A percentile compares a stretch with the other conserved stretches of the same genome.
These are phyloP conservation scores for Phialophora verrucosa DNA, from an alignment of 2,329 filamentous ascomycete genomes.

Conservation along the genomic window DNA sequence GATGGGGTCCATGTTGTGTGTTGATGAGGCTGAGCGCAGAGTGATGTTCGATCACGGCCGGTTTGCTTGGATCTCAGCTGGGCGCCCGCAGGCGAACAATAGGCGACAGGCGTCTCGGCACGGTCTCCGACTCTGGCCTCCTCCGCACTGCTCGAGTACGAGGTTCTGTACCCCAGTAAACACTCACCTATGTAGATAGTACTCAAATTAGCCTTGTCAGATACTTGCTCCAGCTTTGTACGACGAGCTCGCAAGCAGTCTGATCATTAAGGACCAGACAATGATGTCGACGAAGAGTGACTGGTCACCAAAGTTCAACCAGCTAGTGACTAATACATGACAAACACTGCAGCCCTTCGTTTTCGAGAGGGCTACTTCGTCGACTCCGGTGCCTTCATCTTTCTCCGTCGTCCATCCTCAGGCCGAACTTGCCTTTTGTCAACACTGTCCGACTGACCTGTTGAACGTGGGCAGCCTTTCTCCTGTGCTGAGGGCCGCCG, in stretches of 20 bases:
- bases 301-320: neutral
- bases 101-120: neutral
- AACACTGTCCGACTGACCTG: neutral
- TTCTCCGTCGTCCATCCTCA: neutral
- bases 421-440: neutral
- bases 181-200: neutral
- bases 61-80: conserved; percentile 11
- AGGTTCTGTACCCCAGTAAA: too few relatives aligned
- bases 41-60: neutral
- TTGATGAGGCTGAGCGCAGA: conserved; percentile 21
- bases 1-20: neutral
- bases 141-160: neutral
- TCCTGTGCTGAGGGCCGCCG: neutral
- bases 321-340: conserved; percentile 9
- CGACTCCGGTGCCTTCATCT: neutral
- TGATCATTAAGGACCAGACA: neutral
- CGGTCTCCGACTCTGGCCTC: neutral
- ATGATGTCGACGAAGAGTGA: neutral
- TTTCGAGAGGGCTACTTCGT: neutral
- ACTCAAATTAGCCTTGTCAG: neutral
- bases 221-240: neutral
- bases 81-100: conserved; percentile 12
- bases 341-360: conserved; percentile 1
- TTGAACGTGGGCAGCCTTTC: neutral
- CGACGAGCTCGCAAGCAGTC: neutral